Conservation (phyloP, 2,329 filamentous ascomycete genomes). For the Alternaria sp. region DNA sequence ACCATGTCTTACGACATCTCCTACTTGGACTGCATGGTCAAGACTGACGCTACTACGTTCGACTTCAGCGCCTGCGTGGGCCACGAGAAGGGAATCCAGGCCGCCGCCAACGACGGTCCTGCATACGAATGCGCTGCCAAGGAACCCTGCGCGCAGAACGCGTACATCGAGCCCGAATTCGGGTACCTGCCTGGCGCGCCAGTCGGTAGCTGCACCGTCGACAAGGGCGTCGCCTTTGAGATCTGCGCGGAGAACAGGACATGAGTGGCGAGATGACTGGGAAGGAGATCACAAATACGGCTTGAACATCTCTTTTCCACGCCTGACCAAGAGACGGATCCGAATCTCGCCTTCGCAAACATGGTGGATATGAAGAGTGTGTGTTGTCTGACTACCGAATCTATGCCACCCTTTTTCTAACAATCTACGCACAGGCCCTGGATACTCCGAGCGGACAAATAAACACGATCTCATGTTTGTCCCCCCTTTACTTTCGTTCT, state of each 20-base stretch:
- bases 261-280: not conserved
- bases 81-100: slow-evolving; percentile 28
- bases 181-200: slow-evolving; percentile 21
- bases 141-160: slow-evolving; percentile 18
- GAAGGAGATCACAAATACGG: not conserved
- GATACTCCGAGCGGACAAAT: not conserved
- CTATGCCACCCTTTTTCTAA: not conserved
- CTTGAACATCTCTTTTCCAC: not conserved
- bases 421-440: not conserved
- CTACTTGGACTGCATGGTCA: slow-evolving; percentile 27
- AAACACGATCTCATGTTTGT: not conserved
- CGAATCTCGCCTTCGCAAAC: not conserved
- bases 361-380: not conserved
- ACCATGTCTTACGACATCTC: slow-evolving; percentile 27
- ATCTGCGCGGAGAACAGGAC: slow-evolving; percentile 22
- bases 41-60: slow-evolving; percentile 12
- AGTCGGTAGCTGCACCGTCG: slow-evolving; percentile 19
- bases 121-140: slow-evolving; percentile 17
- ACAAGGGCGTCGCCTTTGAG: slow-evolving; percentile 26
- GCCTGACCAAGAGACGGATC: not conserved
- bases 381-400: not conserved
- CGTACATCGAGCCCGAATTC: slow-evolving; percentile 25
- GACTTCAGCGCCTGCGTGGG: slow-evolving; percentile 22
- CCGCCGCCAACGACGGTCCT: slow-evolving; percentile 12
- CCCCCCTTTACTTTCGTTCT: not conserved